Evolutionary conservation across 768 basidiomycete species (phyloP).

Genomic region (Lentinula aciculospora): DNA sequence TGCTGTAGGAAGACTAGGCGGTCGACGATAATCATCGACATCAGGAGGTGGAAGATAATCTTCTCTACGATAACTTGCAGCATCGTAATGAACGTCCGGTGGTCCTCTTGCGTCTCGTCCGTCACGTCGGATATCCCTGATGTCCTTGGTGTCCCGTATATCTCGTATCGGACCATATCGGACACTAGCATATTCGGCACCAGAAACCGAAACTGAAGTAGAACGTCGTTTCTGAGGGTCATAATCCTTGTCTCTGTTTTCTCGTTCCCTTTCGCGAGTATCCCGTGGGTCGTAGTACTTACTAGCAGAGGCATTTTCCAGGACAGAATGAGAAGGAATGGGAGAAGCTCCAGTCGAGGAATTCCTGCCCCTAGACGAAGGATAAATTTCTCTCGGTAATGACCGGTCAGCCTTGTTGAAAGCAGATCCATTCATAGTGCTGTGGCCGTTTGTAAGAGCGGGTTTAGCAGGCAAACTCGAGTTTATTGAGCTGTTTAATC

Average conservation of each 20-base stretch:
- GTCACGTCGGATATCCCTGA: not conserved
- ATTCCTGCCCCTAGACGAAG: not conserved
- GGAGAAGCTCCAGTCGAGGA: slow-evolving; percentile 12
- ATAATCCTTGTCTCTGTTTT: slow-evolving; percentile 22
- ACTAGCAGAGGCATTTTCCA: slow-evolving; percentile 19
- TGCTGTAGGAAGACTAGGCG: not conserved
- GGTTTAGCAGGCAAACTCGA: slow-evolving; percentile 6
- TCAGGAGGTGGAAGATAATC: not conserved
- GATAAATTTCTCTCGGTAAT: slow-evolving; percentile 1
- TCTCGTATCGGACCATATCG: slow-evolving; percentile 2
- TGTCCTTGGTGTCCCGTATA: not conserved
- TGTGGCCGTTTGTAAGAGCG: not conserved
- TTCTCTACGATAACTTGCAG: not conserved
- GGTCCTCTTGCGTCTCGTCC: not conserved
- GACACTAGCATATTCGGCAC: slow-evolving; percentile 5
- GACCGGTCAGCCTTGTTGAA: not conserved
- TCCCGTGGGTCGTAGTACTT: slow-evolving; percentile 23
- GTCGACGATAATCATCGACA: not conserved
- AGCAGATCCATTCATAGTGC: not conserved
- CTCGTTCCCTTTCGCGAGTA: slow-evolving; percentile 24
- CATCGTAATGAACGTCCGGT: not conserved
- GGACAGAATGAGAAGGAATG: slow-evolving; percentile 12
- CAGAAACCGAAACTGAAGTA: not conserved
- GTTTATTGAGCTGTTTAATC: not conserved
- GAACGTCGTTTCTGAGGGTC: slow-evolving; percentile 28